phyloP scores from a whole-genome alignment of 768 basidiomycete genomes.

The Cantharellus cinnabarinus region DNA sequence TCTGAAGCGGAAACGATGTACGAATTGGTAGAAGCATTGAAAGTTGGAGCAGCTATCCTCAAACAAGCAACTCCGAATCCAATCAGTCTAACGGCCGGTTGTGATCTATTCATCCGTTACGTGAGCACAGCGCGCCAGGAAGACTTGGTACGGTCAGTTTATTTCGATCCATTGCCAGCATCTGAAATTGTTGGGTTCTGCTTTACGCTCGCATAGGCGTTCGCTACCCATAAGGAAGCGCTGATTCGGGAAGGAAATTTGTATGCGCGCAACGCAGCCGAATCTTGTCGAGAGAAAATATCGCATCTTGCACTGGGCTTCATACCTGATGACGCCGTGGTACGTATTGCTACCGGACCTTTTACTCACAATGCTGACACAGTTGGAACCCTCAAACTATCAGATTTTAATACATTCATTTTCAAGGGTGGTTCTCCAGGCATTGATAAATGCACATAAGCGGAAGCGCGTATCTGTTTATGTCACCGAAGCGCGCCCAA shows the following conservation, averaged over 20 bases:
- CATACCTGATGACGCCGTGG: conserved; percentile 87
- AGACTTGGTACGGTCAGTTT: conserved; percentile 26
- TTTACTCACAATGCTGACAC: too few relatives aligned
- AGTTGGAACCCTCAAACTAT: not conserved
- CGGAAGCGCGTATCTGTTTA: conserved; percentile 90
- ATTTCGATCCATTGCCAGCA: not conserved
- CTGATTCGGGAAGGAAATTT: conserved; percentile 62
- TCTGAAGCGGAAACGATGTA: conserved; percentile 70
- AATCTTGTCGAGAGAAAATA: conserved; percentile 76
- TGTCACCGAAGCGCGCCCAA: conserved; percentile 89
- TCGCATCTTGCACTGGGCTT: conserved; percentile 76
- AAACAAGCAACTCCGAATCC: conserved; percentile 47
- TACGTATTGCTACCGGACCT: conserved; percentile 16
- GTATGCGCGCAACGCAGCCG: conserved; percentile 49
- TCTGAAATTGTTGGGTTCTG: not conserved
- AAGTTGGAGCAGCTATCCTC: conserved; percentile 48
- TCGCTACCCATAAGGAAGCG: conserved; percentile 63
- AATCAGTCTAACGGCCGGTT: conserved; percentile 74
- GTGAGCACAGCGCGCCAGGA: conserved; percentile 71
- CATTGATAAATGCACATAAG: conserved; percentile 73
- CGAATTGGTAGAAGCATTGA: conserved; percentile 71
- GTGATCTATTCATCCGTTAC: conserved; percentile 77
- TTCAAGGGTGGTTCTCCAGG: conserved; percentile 87
- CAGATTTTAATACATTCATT: conserved; percentile 95
- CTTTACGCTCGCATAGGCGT: conserved; percentile 30